These are phyloP conservation scores for Solanum hybrid DNA, from an alignment of 305 asterid species.

Conservation along the genomic window DNA sequence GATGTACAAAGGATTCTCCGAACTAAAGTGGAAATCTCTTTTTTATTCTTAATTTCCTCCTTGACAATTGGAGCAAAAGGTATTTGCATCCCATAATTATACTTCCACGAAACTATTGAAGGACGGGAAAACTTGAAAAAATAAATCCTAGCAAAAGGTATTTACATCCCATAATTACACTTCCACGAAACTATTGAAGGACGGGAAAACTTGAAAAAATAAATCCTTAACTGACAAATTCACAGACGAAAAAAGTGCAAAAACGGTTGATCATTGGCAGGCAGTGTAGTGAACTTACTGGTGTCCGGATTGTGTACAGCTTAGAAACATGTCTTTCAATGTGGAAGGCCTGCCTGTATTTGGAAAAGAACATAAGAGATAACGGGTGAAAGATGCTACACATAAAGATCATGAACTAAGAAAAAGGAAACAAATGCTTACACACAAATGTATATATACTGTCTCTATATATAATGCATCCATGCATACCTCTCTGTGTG, in stretches of 20 bases:
- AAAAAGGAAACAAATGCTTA: background rate
- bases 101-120: background rate
- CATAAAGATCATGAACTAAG: background rate
- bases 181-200: background rate
- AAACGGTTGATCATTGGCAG: background rate
- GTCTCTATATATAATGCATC: background rate
- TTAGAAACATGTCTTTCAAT: slow-evolving; percentile 2
- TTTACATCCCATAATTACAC: background rate
- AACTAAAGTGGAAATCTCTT: background rate
- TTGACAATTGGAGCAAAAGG: background rate
- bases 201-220: background rate
- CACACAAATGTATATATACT: background rate
- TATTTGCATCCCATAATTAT: background rate
- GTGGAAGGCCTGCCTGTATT: background rate
- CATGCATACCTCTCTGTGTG: background rate
- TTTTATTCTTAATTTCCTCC: background rate
- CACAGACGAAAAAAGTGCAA: background rate
- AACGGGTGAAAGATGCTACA: background rate
- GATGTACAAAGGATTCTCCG: background rate
- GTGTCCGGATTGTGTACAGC: background rate
- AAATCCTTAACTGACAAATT: background rate
- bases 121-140: background rate
- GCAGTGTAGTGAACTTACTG: slow-evolving; percentile 5
- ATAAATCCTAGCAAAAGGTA: background rate
- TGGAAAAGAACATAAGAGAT: background rate